Evolutionary conservation across 148 eudicot species (phyloP), one percentile per base, ranked within the genome.

Genomic region (Rhododendron henanense): DNA sequence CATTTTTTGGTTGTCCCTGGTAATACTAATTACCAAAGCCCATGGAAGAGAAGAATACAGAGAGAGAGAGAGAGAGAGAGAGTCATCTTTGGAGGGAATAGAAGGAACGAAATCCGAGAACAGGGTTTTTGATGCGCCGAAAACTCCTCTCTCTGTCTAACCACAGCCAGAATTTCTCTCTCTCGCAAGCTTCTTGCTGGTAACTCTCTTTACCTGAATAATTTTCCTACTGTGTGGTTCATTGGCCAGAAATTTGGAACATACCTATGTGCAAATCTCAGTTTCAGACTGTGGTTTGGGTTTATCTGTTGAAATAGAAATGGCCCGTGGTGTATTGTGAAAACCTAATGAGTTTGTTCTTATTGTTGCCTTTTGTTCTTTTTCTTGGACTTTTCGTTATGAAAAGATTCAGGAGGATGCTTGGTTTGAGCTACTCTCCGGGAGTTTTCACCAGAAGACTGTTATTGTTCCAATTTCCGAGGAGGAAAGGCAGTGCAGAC

Each of bases 341-440:
- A 53, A 81, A 55, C 31, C 83, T 81, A 41, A 55, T 81, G 44
- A 23, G 28, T 79, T 79, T 23, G 18, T 78, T 47, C 10, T 63
- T 10, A 18, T 59, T 59, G 23, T 59, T 31, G 39, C 28, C 19
- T 18, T 41, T 37, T 45, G 8, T 41, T 41, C 41, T 7, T 39
- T 6, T 45, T 45, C 21, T 74, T 37, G 19, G 9, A 4, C 1
- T 23, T 47, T 45, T 47, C 19, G 10, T 23, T 31, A 3, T 10
- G 16, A 77, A 79, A n/a, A 48, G 7, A 48, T n/a, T 15, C 11
- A 44, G 18, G 78, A 82, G 90, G 90, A 90, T 90, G 92, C 87
- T 89, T 71, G 86, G 85, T 83, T 87, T 89, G 89, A 90, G 86
- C 33, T 85, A 65, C 79, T 86, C 83, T 82, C 85, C 87, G 3